These are phyloP conservation scores for Leccinum incarnatum DNA, from an alignment of 768 basidiomycete species.

Conservation along the genomic window DNA sequence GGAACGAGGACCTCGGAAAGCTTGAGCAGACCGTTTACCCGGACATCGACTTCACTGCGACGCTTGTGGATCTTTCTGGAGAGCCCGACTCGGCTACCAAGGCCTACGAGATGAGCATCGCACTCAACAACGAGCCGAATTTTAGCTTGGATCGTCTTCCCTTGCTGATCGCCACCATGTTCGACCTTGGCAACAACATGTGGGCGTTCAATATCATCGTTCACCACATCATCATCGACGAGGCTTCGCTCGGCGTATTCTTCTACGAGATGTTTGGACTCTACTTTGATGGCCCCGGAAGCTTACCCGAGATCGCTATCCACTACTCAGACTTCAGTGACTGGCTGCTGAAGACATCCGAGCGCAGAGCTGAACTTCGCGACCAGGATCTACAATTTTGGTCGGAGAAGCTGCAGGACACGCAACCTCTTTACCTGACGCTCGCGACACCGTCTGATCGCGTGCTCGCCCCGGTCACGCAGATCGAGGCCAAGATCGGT, in stretches of 20 bases:
- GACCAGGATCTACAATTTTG: conserved; percentile 27
- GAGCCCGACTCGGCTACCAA: conserved; percentile 24
- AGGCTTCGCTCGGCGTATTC: conserved; percentile 28
- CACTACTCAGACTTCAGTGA: conserved; percentile 23
- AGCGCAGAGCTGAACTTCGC: conserved; percentile 27
- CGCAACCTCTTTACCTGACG: conserved; percentile 19
- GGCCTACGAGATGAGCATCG: conserved; percentile 32
- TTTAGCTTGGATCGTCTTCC: conserved; percentile 28
- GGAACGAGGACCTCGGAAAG: conserved; percentile 31
- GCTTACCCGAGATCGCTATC: conserved; percentile 23
- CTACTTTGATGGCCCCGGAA: conserved; percentile 26
- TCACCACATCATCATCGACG: conserved; percentile 32
- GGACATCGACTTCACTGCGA: conserved; percentile 22
- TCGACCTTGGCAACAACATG: conserved; percentile 15
- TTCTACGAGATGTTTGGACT: conserved; percentile 30
- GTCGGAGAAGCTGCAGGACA: conserved; percentile 17
- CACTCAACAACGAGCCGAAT: conserved; percentile 20
- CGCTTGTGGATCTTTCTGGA: conserved; percentile 27
- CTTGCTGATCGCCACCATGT: conserved; percentile 26
- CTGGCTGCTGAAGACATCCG: conserved; percentile 28
- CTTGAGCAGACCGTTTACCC: conserved; percentile 31
- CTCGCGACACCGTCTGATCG: conserved; percentile 27
- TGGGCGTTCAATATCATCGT: conserved; percentile 32
- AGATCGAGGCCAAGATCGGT: conserved; percentile 24
- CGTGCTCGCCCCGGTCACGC: conserved; percentile 29